Percentiles rank a stretch among this genome's conserved stretches.
Evolutionary conservation across 1,139 yeast genomes (phyloP).

Genomic region (Blastobotrys illinoisensis): DNA sequence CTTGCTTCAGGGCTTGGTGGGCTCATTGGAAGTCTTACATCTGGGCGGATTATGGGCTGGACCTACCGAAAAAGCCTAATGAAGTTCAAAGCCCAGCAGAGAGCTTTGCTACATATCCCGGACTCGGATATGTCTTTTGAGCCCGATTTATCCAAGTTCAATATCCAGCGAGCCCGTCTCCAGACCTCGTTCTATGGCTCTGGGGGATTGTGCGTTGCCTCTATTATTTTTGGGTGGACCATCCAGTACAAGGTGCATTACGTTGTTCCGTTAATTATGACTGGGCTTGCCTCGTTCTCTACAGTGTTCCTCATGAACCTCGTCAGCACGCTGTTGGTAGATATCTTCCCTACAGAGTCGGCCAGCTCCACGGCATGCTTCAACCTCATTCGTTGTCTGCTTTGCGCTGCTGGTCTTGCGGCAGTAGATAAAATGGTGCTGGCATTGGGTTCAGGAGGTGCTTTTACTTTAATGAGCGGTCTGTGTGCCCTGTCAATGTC

Average conservation of each 20-base stretch:
- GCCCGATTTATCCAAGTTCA: slow-evolving; percentile 35
- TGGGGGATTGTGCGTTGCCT: slow-evolving; percentile 30
- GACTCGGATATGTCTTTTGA: slow-evolving; percentile 20
- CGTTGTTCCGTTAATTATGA: slow-evolving; percentile 51
- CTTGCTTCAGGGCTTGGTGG: slow-evolving; percentile 38
- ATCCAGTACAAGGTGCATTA: slow-evolving; percentile 44
- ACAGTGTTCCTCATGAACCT: slow-evolving; percentile 48
- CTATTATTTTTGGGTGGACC: slow-evolving; percentile 68
- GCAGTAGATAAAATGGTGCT: slow-evolving; percentile 52
- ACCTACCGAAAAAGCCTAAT: slow-evolving; percentile 22
- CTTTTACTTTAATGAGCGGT: slow-evolving; percentile 53
- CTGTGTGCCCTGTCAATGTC: slow-evolving; percentile 26
- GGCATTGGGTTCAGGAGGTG: slow-evolving; percentile 55
- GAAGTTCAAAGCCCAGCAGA: slow-evolving; percentile 18
- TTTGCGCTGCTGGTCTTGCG: slow-evolving; percentile 60
- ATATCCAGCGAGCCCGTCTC: slow-evolving; percentile 48
- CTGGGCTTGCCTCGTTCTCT: slow-evolving; percentile 45
- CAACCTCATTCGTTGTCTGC: slow-evolving; percentile 55
- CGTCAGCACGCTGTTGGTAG: slow-evolving; percentile 53
- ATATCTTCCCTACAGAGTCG: slow-evolving; percentile 52
- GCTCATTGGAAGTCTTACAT: slow-evolving; percentile 30
- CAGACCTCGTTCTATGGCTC: slow-evolving; percentile 33
- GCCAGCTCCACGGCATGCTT: slow-evolving; percentile 59
- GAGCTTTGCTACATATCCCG: background rate
- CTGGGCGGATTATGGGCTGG: slow-evolving; percentile 33